Evolutionary conservation across 2,329 filamentous ascomycete species (phyloP).

Genomic region (Acephala macrosclerotiorum): DNA sequence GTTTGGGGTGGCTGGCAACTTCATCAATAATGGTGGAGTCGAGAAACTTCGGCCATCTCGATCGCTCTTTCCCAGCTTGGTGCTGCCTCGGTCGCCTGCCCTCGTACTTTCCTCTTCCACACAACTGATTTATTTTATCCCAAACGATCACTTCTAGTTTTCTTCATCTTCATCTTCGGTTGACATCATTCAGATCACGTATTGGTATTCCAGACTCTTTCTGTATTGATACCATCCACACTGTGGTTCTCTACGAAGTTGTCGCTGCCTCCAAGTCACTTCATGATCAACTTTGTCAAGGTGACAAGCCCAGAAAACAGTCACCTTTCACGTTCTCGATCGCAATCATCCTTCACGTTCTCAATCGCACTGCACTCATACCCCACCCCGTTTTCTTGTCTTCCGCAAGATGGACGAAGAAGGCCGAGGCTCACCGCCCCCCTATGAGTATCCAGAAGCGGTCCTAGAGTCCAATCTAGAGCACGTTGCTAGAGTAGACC

Average conservation of each 20-base stretch:
- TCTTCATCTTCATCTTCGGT: background rate
- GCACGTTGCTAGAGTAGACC: too few relatives aligned
- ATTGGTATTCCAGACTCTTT: background rate
- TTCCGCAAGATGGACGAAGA: background rate
- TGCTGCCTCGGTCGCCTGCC: background rate
- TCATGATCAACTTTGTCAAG: background rate
- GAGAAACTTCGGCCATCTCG: background rate
- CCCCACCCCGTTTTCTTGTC: background rate
- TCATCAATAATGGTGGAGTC: too few relatives aligned
- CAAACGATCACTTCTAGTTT: background rate
- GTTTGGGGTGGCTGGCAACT: too few relatives aligned
- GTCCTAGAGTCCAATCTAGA: too few relatives aligned
- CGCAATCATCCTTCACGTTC: background rate
- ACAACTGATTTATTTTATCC: background rate
- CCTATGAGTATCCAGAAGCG: background rate
- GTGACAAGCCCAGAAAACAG: background rate
- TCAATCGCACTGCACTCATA: background rate
- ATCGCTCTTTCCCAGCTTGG: background rate
- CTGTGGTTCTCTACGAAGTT: background rate
- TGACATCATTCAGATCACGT: background rate
- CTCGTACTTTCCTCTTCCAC: background rate
- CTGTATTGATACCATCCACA: conserved; percentile 1
- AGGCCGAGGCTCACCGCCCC: background rate
- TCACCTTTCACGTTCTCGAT: background rate
- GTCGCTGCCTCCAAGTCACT: background rate